Evolutionary conservation across 495 filamentous ascomycete species (phyloP).

Genomic region (Penicillium longicatenatum): DNA sequence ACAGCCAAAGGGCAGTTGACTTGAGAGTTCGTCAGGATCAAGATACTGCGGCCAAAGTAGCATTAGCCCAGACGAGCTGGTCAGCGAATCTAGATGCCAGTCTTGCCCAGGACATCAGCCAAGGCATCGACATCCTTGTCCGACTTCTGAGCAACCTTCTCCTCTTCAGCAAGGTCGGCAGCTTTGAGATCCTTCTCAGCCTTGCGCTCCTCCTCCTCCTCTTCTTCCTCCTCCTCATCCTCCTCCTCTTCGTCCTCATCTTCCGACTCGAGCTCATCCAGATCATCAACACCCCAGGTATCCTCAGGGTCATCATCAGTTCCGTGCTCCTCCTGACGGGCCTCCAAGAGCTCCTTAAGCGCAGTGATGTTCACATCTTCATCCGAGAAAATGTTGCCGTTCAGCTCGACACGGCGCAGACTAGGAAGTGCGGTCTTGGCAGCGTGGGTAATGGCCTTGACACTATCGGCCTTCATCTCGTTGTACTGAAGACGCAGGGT

Average conservation of each 20-base stretch:
- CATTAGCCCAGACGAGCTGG: background rate
- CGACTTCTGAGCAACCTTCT: conserved; percentile 69
- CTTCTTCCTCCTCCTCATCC: conserved; percentile 70
- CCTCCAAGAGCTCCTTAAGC: conserved; percentile 52
- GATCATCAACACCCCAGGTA: conserved; percentile 80
- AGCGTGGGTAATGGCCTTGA: conserved; percentile 68
- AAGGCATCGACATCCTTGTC: conserved; percentile 82
- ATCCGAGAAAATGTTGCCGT: conserved; percentile 92
- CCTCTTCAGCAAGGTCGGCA: conserved; percentile 70
- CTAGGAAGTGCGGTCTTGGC: conserved; percentile 64
- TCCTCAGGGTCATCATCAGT: conserved; percentile 55
- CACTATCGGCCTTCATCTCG: conserved; percentile 76
- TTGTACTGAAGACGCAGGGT: conserved; percentile 88
- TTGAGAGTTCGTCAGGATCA: background rate
- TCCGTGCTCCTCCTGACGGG: conserved; percentile 59
- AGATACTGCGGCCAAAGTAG: conserved; percentile 1
- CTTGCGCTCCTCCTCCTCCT: conserved; percentile 62
- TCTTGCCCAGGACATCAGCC: conserved; percentile 71
- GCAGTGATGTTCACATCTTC: conserved; percentile 67
- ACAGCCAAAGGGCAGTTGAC: conserved; percentile 1
- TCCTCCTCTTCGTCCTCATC: conserved; percentile 71
- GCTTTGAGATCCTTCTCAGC: conserved; percentile 62
- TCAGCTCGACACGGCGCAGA: conserved; percentile 83
- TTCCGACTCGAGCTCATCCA: conserved; percentile 70
- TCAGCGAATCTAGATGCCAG: conserved; percentile 38